Base-by-base conservation (phyloP, 139 green algal species). In the Picochlorum costavermella region DNA sequence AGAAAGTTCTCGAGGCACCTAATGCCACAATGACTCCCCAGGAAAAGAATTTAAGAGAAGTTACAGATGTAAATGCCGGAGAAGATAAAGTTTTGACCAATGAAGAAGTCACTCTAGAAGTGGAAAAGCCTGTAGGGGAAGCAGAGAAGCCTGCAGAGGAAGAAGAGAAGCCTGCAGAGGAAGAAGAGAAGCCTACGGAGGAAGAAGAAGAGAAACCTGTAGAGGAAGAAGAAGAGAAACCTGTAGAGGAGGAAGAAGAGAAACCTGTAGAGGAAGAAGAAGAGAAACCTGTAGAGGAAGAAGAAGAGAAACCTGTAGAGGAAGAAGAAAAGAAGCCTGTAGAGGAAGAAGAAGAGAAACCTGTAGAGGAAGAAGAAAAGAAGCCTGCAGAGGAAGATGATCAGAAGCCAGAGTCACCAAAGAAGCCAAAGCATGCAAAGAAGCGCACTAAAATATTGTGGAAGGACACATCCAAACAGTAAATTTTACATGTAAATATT, bases 261-360 rank as follows among this genome's bases (percentile, higher is more conserved):
- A 23, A 73, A 8, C 8, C 33, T 36, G 14, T 13, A 10, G 50
- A 48, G n/a, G n/a, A n/a, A 50, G 61, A 56, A 14, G 63, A 75
- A 10, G 25, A 43, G 9, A 25, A 33, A 9, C 25, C 37, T n/a
- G 48, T 23, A 31, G 61, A 65, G n/a, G n/a, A n/a, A 16, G 60
- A 67, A 61, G 23, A 46, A 36, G 1, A 33, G n/a, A 53, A 20
- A 10, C 46, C 16, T 26, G 46, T 11, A 55, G n/a, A 26, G n/a
- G n/a, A n/a, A 26, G n/a, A 55, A 23, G 16, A 20, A 10, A 5
- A 53, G 46, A n/a, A n/a, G n/a, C 46, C 46, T 53, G 46, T 11
- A 26, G 46, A n/a, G n/a, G n/a, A n/a, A 12, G 46, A 53, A 53
- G n/a, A 53, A 10, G 1, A n/a, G 17, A 53, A 53, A 13, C 46